These are phyloP conservation scores for Annulohypoxylon nitens DNA, from an alignment of 495 filamentous ascomycete species.

Conservation along the genomic window DNA sequence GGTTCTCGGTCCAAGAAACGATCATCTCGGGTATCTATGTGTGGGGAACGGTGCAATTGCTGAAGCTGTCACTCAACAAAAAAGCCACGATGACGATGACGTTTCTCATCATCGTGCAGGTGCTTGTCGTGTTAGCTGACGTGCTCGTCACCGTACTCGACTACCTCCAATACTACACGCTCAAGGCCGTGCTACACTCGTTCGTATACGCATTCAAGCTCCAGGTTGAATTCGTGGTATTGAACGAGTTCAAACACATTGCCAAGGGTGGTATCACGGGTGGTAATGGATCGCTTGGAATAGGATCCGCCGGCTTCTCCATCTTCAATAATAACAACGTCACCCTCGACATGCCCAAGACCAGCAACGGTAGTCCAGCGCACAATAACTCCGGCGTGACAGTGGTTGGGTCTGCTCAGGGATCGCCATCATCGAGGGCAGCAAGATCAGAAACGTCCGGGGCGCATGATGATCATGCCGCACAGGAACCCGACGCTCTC, in stretches of 20 bases:
- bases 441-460: slow-evolving; percentile 2
- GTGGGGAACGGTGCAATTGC: slow-evolving; percentile 65
- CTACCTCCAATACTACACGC: slow-evolving; percentile 67
- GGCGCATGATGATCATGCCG: background rate
- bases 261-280: slow-evolving; percentile 44
- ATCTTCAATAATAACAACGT: slow-evolving; percentile 3
- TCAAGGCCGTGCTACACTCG: slow-evolving; percentile 72
- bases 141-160: slow-evolving; percentile 68
- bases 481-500: slow-evolving; percentile 26
- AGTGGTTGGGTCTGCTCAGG: slow-evolving; percentile 17
- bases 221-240: slow-evolving; percentile 74
- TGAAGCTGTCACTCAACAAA: slow-evolving; percentile 62
- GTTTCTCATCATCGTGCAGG: slow-evolving; percentile 71
- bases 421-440: slow-evolving; percentile 17
- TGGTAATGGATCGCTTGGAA: slow-evolving; percentile 20
- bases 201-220: slow-evolving; percentile 75
- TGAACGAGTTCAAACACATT: slow-evolving; percentile 57
- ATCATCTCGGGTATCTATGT: slow-evolving; percentile 73
- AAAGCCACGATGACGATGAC: slow-evolving; percentile 52
- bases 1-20: slow-evolving; percentile 72
- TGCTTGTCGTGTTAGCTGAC: slow-evolving; percentile 59
- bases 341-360: slow-evolving; percentile 22
- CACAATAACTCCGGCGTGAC: slow-evolving; percentile 31
- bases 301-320: slow-evolving; percentile 8
- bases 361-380: background rate